phyloP scores from a whole-genome alignment of 129 eudicot genomes.

The Artemisia tridentata region DNA sequence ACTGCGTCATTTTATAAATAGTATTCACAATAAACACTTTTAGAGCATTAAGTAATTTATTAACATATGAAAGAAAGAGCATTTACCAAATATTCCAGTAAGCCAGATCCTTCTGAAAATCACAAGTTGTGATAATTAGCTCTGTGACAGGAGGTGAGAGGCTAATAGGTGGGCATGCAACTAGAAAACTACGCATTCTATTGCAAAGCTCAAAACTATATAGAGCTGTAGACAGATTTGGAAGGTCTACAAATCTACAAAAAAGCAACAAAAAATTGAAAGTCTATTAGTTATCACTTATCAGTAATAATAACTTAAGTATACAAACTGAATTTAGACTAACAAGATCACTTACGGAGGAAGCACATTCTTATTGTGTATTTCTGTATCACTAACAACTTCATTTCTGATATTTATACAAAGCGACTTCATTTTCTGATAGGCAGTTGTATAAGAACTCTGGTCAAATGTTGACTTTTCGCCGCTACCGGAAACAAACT shows the following conservation, averaged over 20 bases:
- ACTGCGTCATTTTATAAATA: constrained; percentile 31
- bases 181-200: constrained; percentile 63
- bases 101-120: constrained; percentile 67
- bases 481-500: constrained; percentile 38
- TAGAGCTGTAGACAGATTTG: constrained; percentile 65
- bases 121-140: constrained; percentile 61
- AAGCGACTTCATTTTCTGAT: constrained; percentile 69
- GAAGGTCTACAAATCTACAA: constrained; percentile 75
- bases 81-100: constrained; percentile 71
- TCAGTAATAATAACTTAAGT: constrained; percentile 5
- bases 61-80: not conserved
- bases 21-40: not conserved
- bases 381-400: constrained; percentile 62
- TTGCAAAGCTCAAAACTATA: constrained; percentile 67
- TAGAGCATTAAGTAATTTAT: not conserved
- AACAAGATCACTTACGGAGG: constrained; percentile 50
- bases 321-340: constrained; percentile 1
- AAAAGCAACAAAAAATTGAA: not conserved
- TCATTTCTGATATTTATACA: constrained; percentile 56
- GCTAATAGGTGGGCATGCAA: constrained; percentile 55
- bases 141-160: constrained; percentile 68
- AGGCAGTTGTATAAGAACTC: constrained; percentile 44
- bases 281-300: not conserved
- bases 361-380: constrained; percentile 56
- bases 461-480: constrained; percentile 46